Evolutionary conservation across 163 green algal species (phyloP).

Genomic region (Volvox carteri): DNA sequence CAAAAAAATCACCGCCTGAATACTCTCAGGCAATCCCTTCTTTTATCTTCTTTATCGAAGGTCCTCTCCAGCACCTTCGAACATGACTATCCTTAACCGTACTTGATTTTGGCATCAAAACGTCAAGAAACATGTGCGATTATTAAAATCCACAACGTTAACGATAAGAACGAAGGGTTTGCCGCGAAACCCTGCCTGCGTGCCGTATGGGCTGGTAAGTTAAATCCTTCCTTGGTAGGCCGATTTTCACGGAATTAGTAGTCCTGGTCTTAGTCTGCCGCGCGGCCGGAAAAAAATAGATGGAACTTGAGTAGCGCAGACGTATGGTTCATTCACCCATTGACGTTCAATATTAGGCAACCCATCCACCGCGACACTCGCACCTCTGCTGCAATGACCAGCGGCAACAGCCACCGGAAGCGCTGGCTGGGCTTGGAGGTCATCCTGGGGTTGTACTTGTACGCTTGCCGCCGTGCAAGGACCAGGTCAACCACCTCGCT

Average conservation of each 20-base stretch:
- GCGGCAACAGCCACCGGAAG: constrained; percentile 72
- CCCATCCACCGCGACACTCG: background rate
- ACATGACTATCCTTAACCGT: too few relatives aligned
- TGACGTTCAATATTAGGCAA: background rate
- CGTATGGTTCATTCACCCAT: background rate
- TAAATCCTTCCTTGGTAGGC: background rate
- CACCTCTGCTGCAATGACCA: constrained; percentile 61
- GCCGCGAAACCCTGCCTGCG: too few relatives aligned
- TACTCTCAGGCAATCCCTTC: too few relatives aligned
- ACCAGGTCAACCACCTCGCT: constrained; percentile 65
- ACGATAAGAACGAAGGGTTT: too few relatives aligned
- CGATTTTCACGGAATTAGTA: background rate
- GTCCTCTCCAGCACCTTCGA: too few relatives aligned
- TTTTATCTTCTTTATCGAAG: too few relatives aligned
- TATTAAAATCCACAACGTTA: too few relatives aligned
- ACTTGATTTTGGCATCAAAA: too few relatives aligned
- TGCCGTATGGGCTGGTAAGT: too few relatives aligned
- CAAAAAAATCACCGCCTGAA: too few relatives aligned
- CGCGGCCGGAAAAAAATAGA: background rate
- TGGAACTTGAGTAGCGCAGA: background rate
- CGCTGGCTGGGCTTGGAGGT: constrained; percentile 58
- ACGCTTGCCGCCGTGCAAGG: constrained; percentile 51
- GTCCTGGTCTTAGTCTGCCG: background rate
- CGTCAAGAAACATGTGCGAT: too few relatives aligned
- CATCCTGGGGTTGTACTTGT: constrained; percentile 65